These are phyloP conservation scores for Heliamphora pulchella DNA, from an alignment of 179 eudicot species.

Conservation along the genomic window DNA sequence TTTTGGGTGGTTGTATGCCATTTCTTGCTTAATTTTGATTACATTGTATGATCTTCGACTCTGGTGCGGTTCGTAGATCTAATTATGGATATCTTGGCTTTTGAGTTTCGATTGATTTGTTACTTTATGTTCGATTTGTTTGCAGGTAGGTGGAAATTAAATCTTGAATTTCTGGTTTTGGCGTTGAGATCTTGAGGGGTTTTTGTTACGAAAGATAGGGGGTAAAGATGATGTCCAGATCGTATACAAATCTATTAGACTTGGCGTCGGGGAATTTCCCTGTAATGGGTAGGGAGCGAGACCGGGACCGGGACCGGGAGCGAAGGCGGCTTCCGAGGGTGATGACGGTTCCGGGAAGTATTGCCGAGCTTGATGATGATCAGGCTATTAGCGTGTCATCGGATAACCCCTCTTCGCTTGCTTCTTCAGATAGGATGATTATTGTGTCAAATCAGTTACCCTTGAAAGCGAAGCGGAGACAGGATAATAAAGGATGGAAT, in stretches of 20 bases:
- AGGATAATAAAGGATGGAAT: constrained; percentile 68
- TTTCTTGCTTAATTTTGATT: constrained; percentile 8
- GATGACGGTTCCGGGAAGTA: constrained; percentile 80
- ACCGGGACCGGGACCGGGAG: constrained; percentile 35
- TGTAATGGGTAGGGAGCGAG: constrained; percentile 47
- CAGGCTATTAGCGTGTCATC: constrained; percentile 61
- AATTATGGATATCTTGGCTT: neutral
- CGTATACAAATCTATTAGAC: constrained; percentile 81
- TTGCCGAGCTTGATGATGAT: constrained; percentile 64
- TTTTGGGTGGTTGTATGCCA: neutral
- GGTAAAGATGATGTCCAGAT: constrained; percentile 62
- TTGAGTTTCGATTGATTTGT: neutral
- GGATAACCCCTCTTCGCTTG: constrained; percentile 56
- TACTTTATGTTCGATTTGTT: neutral
- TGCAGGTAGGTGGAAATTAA: constrained; percentile 18
- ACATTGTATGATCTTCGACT: neutral
- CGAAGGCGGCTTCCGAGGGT: constrained; percentile 54
- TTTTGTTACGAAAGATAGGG: neutral
- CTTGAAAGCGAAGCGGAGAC: constrained; percentile 49
- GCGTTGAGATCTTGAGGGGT: constrained; percentile 12
- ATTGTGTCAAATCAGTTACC: constrained; percentile 78
- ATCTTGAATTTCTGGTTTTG: constrained; percentile 14
- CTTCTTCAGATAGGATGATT: constrained; percentile 65
- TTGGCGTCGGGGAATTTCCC: constrained; percentile 76
- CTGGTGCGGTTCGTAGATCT: neutral